Evolutionary conservation across 192 early-diverging fungal genomes (phyloP), one percentile per base, ranked within the genome.

Genomic region (Backusella sp.): DNA sequence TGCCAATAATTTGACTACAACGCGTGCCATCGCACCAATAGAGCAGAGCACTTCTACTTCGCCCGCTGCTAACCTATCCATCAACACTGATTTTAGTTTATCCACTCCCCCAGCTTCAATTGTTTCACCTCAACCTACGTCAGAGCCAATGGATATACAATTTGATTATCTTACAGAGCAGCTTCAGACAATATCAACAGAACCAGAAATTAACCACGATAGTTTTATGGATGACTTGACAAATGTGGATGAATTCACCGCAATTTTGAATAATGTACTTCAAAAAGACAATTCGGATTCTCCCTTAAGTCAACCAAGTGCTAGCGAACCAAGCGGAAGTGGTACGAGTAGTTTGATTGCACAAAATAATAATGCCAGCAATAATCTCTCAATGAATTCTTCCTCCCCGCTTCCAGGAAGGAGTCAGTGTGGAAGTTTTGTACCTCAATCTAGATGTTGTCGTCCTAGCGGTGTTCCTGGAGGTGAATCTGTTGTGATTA

Each of bases 181-280:
- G 8, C 39, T 71, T 17, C n/a, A 44, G 6, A 71, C 17, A 5
- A 28, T 71, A 30, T 34, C 70, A 23, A 46, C 23, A 0, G 11
- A 69, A 21, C 36, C n/a, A 12, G 4, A 7, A 11, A 23, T 36
- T 21, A 35, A 9, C 21, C 26, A 71, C 14, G 15, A 71, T 71
- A 17, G 44, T n/a, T 71, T 71, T 49, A 49, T 71, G 26, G 41
- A 17, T 49, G 14, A 73, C 30, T 28, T 73, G 36, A 34, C 72
- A 26, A 65, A 39, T 68, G 66, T 71, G 5, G 76, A 72, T 9
- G 76, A 77, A 41, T 26, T 77, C 26, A 68, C 71, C 9, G 71
- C 71, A n/a, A 72, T 77, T 53, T 53, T 77, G 30, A 72, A 77
- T 62, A 68, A 72, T 42, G 76, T 73, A 11, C 42, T 77, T 71